Conservation (phyloP, 2,329 filamentous ascomycete species). For the Neodidymelliopsis sp. region DNA sequence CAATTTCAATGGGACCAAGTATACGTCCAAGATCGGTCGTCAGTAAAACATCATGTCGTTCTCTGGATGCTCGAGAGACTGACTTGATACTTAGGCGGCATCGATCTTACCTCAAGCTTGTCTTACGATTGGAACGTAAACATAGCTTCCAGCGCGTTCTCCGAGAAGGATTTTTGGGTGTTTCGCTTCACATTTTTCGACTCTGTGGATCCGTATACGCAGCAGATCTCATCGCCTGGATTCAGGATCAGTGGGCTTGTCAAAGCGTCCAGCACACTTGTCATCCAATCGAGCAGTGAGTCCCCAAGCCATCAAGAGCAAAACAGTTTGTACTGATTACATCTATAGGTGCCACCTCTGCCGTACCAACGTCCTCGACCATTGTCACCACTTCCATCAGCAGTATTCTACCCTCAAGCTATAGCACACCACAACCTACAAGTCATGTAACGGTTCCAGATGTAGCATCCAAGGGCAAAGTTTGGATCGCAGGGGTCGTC, state of each 20-base stretch:
- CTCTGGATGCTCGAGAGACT: constrained; percentile 2
- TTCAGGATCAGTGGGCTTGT: constrained; percentile 22
- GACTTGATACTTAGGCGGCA: constrained; percentile 13
- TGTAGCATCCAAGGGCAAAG: constrained; percentile 14
- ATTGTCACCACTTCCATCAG: constrained; percentile 6
- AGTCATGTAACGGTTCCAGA: constrained; percentile 1
- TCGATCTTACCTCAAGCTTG: constrained; percentile 19
- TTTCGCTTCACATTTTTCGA: constrained; percentile 22
- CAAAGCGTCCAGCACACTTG: constrained; percentile 13
- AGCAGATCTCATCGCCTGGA: constrained; percentile 25
- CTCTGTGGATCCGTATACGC: constrained; percentile 8
- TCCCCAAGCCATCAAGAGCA: not conserved
- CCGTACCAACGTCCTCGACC: constrained; percentile 8
- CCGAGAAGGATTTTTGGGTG: constrained; percentile 21
- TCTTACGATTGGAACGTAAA: constrained; percentile 28
- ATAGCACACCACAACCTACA: constrained; percentile 4
- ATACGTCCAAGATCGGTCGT: constrained; percentile 24
- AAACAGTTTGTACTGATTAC: constrained; percentile 4
- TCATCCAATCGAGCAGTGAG: constrained; percentile 19
- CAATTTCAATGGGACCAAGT: constrained; percentile 18
- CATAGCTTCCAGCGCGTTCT: constrained; percentile 21
- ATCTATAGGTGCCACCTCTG: constrained; percentile 13
- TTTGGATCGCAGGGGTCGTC: constrained; percentile 24
- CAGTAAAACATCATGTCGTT: constrained; percentile 7
- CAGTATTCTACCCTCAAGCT: not conserved